Evolutionary conservation across 805 yeast species (phyloP), one percentile per base, ranked within the genome.

Genomic region (Starmerella kuoi): DNA sequence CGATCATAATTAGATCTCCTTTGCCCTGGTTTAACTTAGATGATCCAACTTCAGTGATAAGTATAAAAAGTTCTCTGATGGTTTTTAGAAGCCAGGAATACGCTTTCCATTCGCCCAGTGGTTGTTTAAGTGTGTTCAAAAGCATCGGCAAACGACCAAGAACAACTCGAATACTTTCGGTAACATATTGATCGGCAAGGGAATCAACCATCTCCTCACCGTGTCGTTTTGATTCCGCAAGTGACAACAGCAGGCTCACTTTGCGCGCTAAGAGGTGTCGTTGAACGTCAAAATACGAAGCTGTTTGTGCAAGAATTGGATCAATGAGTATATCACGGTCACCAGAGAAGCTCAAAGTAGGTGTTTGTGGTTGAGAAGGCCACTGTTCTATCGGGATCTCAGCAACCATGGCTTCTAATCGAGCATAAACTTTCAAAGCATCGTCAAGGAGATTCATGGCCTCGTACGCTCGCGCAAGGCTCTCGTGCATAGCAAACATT

Each of bases 361-460:
- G 25, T 17, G 35, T 20, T 19, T 46, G 42, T 4, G 45, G 37
- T 5, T 42, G 38, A 4, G 41, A 19, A 30, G 48, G 42, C 40
- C 55, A 49, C 8, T 39, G 38, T 24, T 56, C 51, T 24, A 64
- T 21, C 2, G 35, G 17, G 15, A 30, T 20, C 6, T 12, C 31
- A 34, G 20, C n/a, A 7, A 46, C 63, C 6, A 59, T 48, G 1
- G 51, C 44, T 15, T 66, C 64, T 5, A 81, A 51, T 23, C 62
- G 64, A 25, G 71, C 69, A 48, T 74, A 78, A 19, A 70, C 67
- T 3, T 56, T 60, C 27, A 78, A 55, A 0, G 88, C 69, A 40
- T 81, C 87, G 22, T 77, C 79, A 21, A 65, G 59, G 20, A 80
- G 67, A 21, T 69, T 68, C 62, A 83, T 65, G 35, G 70, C 70